Conservation (phyloP, 2,329 filamentous ascomycete genomes). For the Penicillium freii region DNA sequence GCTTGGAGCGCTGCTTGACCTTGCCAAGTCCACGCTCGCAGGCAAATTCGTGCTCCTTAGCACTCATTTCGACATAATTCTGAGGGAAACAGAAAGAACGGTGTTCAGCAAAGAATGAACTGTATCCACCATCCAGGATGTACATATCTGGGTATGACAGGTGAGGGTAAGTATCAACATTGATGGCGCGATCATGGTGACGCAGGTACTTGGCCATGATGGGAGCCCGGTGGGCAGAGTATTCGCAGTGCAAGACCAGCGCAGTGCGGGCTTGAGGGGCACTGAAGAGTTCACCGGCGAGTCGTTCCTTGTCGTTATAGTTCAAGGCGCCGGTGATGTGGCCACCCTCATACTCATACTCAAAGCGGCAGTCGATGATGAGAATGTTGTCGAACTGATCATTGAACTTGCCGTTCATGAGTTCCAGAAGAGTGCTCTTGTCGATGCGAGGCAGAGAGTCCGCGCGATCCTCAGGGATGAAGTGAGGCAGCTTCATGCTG, state of each 20-base stretch:
- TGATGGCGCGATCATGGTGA: conserved; percentile 79
- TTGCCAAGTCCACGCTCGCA: conserved; percentile 95
- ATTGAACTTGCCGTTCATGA: conserved; percentile 81
- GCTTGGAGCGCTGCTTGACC: conserved; percentile 81
- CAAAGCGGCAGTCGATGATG: conserved; percentile 94
- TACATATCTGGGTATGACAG: conserved; percentile 97
- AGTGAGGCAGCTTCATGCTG: conserved; percentile 76
- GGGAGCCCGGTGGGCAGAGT: conserved; percentile 92
- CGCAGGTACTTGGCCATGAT: conserved; percentile 95
- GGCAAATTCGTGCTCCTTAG: conserved; percentile 83
- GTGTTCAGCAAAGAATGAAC: conserved; percentile 81
- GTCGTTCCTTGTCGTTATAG: conserved; percentile 91
- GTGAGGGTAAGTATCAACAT: conserved; percentile 79
- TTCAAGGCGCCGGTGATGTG: conserved; percentile 93
- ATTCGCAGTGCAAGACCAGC: conserved; percentile 95
- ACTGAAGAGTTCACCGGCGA: conserved; percentile 76
- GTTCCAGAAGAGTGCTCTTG: conserved; percentile 75
- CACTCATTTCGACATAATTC: conserved; percentile 95
- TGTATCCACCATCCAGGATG: conserved; percentile 95
- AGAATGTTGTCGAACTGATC: conserved; percentile 75
- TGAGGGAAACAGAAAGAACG: conserved; percentile 83
- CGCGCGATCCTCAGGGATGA: conserved; percentile 72
- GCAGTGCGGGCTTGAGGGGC: conserved; percentile 69
- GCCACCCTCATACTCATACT: conserved; percentile 96
- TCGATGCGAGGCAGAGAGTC: conserved; percentile 88